phyloP scores from a whole-genome alignment of 108 stramenopile genomes.

The Cylindrotheca closterium region DNA sequence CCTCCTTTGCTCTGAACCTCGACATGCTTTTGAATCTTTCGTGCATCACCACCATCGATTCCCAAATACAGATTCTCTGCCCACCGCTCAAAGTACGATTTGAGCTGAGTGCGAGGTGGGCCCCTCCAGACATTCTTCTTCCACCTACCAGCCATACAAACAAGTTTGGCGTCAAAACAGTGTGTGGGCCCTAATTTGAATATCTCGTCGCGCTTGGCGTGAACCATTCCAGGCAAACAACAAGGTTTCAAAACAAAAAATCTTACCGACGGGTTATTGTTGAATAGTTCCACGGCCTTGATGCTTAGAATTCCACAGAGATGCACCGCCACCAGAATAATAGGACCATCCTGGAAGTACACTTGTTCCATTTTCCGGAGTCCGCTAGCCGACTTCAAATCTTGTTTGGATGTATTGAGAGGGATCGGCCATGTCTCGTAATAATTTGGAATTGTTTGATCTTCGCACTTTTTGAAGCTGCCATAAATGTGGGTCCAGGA shows the following conservation, averaged over 20 bases:
- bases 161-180: constrained; percentile 51
- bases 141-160: constrained; percentile 52
- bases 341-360: constrained; percentile 31
- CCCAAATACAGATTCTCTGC: constrained; percentile 42
- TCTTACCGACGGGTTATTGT: constrained; percentile 32
- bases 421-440: constrained; percentile 63
- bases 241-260: constrained; percentile 67
- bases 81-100: constrained; percentile 47
- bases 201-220: constrained; percentile 52
- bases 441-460: constrained; percentile 13
- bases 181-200: constrained; percentile 34
- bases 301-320: constrained; percentile 63
- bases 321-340: constrained; percentile 59
- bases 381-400: constrained; percentile 45
- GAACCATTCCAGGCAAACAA: constrained; percentile 62
- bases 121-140: constrained; percentile 53
- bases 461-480: not conserved
- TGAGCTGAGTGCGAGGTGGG: constrained; percentile 39
- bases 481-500: constrained; percentile 63
- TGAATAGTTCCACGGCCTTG: constrained; percentile 61
- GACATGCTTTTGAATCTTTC: constrained; percentile 10
- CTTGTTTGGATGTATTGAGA: constrained; percentile 51
- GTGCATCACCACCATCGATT: constrained; percentile 10
- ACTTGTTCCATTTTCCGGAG: constrained; percentile 24
- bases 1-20: constrained; percentile 43